phyloP scores from a whole-genome alignment of 768 basidiomycete species.

The Lentinula lateritia region DNA sequence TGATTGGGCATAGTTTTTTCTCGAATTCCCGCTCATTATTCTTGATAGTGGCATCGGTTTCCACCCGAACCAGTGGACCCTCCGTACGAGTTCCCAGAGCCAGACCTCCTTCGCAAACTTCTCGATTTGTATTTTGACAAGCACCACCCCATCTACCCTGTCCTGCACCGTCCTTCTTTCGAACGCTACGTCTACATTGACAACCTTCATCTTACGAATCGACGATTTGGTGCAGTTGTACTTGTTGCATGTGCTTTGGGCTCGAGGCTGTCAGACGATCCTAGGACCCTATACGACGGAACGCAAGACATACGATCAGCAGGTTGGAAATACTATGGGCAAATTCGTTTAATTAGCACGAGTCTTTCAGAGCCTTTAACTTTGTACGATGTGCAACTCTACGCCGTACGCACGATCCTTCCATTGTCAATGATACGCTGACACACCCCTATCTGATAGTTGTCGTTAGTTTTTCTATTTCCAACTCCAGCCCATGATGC shows the following conservation, averaged over 20 bases:
- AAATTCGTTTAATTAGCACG: conserved; percentile 30
- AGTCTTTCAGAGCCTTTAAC: conserved; percentile 25
- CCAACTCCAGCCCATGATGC: conserved; percentile 19
- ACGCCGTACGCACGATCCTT: conserved; percentile 18
- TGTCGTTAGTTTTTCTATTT: conserved; percentile 29
- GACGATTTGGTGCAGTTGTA: conserved; percentile 34
- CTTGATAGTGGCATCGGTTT: not conserved
- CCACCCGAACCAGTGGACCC: not conserved
- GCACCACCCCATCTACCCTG: conserved; percentile 37
- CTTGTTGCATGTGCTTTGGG: conserved; percentile 48
- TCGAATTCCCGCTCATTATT: not conserved
- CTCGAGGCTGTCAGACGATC: conserved; percentile 36
- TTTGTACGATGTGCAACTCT: conserved; percentile 34
- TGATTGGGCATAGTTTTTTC: too few relatives aligned
- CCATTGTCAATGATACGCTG: conserved; percentile 14
- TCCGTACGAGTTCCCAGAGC: conserved; percentile 36
- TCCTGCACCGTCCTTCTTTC: conserved; percentile 51
- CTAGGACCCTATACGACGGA: conserved; percentile 25
- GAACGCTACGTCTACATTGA: conserved; percentile 18
- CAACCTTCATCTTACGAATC: conserved; percentile 30
- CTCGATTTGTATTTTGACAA: conserved; percentile 47
- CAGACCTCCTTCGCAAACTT: conserved; percentile 40
- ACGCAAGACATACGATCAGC: conserved; percentile 29
- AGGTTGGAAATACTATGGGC: conserved; percentile 39
- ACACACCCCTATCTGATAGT: conserved; percentile 21